Conservation (phyloP, 2,329 filamentous ascomycete species). For the Microascus cirrosus region DNA sequence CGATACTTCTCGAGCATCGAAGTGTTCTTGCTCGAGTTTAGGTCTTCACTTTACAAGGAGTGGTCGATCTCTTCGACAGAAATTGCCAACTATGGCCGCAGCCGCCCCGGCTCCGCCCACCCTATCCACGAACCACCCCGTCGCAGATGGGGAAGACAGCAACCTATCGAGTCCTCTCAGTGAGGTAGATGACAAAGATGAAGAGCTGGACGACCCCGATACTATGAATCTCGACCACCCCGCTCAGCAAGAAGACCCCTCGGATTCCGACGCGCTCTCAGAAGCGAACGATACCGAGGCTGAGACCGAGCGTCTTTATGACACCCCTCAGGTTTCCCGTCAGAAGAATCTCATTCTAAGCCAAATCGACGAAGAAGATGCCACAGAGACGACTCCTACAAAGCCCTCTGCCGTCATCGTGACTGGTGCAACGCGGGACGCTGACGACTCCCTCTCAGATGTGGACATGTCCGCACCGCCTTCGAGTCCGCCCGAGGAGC, state of each 20-base stretch:
- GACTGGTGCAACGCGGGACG: constrained; percentile 23
- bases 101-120: constrained; percentile 38
- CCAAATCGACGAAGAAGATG: constrained; percentile 38
- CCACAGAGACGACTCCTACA: constrained; percentile 60
- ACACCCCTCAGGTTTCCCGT: constrained; percentile 63
- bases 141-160: constrained; percentile 49
- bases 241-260: constrained; percentile 17
- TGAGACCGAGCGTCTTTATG: constrained; percentile 85
- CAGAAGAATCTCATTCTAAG: constrained; percentile 50
- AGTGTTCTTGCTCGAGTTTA: not conserved
- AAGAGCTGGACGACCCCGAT: constrained; percentile 57
- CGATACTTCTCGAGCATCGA: not conserved
- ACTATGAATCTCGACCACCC: constrained; percentile 33
- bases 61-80: not conserved
- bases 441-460: constrained; percentile 28
- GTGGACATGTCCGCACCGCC: constrained; percentile 21
- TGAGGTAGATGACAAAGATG: constrained; percentile 75
- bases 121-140: constrained; percentile 32
- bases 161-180: constrained; percentile 83
- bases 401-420: constrained; percentile 34
- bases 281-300: constrained; percentile 66
- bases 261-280: constrained; percentile 41
- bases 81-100: constrained; percentile 35
- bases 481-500: constrained; percentile 26
- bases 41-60: not conserved